These are phyloP conservation scores for Malus asiatica DNA, from an alignment of 306 rosid species.

Conservation along the genomic window DNA sequence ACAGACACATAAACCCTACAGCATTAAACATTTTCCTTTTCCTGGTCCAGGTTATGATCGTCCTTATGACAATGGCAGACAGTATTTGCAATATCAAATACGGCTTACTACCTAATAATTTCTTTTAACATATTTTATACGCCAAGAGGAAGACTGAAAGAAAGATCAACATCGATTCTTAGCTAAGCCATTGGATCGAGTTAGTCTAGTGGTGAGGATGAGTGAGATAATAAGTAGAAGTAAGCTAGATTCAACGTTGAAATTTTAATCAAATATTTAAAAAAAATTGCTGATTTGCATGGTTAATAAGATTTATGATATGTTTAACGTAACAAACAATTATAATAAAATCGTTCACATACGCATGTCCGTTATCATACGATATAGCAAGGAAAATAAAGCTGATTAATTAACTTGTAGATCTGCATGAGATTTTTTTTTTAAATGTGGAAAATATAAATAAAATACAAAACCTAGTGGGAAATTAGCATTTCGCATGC, in stretches of 20 bases:
- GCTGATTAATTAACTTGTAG: not conserved
- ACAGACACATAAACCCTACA: not conserved
- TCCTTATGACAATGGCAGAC: not conserved
- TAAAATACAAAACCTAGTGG: not conserved
- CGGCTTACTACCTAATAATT: not conserved
- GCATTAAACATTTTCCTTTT: not conserved
- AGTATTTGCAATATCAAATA: not conserved
- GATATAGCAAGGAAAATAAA: no score
- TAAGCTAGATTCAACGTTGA: no score
- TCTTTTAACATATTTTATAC: not conserved
- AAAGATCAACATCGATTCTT: not conserved
- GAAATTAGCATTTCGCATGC: constrained; percentile 8
- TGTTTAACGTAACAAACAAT: no score
- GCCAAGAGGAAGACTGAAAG: not conserved
- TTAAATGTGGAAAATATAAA: not conserved
- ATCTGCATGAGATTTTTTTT: not conserved
- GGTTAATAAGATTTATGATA: not conserved
- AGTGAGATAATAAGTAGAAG: not conserved
- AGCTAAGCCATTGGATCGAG: not conserved
- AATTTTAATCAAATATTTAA: no score
- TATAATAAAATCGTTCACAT: no score
- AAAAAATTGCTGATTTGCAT: no score
- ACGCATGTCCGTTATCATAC: no score
- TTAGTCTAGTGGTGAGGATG: no score
- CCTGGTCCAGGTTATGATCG: not conserved